Evolutionary conservation across 768 basidiomycete genomes (phyloP).

Genomic region (Pleurotus djamor): DNA sequence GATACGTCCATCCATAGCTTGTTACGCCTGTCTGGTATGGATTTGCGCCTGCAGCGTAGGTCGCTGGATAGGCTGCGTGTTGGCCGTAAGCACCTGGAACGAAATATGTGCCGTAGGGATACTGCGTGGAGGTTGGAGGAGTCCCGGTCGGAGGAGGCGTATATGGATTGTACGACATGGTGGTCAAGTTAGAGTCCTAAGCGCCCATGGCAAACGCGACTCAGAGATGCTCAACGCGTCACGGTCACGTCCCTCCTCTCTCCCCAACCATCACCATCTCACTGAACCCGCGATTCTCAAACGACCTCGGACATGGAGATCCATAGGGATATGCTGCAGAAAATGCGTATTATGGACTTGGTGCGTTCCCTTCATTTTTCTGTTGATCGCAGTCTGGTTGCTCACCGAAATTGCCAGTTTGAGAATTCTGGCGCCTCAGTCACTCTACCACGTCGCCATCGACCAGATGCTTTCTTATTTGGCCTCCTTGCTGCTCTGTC

Average conservation of each 20-base stretch:
- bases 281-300: not conserved
- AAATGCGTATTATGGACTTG: too few species aligned
- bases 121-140: conserved; percentile 3
- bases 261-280: not conserved
- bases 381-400: too few species aligned
- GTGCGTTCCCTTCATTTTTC: too few species aligned
- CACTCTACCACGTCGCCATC: too few species aligned
- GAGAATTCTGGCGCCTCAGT: too few species aligned
- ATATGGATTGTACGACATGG: conserved; percentile 3
- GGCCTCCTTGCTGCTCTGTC: too few species aligned
- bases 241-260: not conserved
- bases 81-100: conserved; percentile 2
- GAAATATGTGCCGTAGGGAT: conserved; percentile 2
- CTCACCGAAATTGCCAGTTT: too few species aligned
- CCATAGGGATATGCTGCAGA: too few species aligned
- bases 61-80: conserved; percentile 12
- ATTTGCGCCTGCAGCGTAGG: conserved; percentile 7
- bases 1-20: conserved; percentile 73
- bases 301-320: not conserved
- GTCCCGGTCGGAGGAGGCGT: not conserved
- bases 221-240: too few species aligned
- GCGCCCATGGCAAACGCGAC: too few species aligned
- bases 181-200: not conserved
- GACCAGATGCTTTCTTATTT: too few species aligned
- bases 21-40: conserved; percentile 65